Evolutionary conservation across 768 basidiomycete species (phyloP).

Genomic region (Russula emetica): DNA sequence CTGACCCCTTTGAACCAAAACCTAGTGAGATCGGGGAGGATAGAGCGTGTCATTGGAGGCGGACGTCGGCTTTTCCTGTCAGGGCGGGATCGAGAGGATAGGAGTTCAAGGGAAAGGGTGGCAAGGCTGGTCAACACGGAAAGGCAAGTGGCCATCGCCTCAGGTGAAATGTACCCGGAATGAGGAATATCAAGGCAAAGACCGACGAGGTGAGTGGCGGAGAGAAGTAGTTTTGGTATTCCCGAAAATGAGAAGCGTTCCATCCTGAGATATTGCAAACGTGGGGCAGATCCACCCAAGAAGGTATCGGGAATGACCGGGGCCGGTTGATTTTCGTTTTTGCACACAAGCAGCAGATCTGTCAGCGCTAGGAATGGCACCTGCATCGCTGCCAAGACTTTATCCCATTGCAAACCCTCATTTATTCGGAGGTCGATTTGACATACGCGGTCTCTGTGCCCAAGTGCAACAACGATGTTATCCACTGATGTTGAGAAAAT

Average conservation of each 20-base stretch:
- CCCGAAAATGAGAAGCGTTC: neutral
- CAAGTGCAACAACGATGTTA: no score
- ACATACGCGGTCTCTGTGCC: neutral
- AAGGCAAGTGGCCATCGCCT: neutral
- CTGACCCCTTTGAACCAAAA: no score
- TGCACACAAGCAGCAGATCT: accelerated
- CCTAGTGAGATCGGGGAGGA: no score
- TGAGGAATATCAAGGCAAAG: neutral
- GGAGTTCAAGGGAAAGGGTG: neutral
- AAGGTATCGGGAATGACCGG: neutral
- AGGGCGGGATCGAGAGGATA: neutral
- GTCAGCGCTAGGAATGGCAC: neutral
- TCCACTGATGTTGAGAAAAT: no score
- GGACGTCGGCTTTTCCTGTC: no score
- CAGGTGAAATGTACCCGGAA: neutral
- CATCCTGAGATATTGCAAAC: accelerated
- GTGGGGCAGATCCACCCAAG: no score
- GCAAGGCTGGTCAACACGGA: neutral
- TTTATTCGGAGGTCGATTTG: no score
- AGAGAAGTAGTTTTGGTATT: neutral
- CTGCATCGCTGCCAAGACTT: neutral
- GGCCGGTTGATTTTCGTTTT: no score
- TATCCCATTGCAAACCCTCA: no score
- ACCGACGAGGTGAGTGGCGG: neutral
- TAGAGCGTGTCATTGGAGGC: no score